Evolutionary conservation across 805 yeast species (phyloP), one percentile per base, ranked within the genome.

Genomic region (Millerozyma miso): DNA sequence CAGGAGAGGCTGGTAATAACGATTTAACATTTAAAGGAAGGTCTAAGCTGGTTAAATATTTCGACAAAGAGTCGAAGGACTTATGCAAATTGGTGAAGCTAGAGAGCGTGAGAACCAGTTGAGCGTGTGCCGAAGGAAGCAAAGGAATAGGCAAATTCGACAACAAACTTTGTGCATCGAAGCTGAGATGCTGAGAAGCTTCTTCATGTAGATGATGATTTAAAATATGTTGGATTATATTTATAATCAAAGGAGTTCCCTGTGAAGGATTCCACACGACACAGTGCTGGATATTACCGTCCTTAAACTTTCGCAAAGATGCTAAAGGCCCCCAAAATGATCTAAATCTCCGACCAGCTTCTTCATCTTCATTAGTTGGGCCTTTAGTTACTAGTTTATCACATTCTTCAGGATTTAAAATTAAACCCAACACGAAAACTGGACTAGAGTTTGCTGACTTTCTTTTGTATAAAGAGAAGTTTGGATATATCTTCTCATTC

Each of bases 281-380:
- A 60, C 96, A 86, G 63, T 93, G 95, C 48, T 80, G 83, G 46
- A 93, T 89, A 3, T 84, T 73, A 32, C 97, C 97, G 63, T 93
- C 96, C 57, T 87, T 89, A 69, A 91, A 93, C 59, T 93, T 80
- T 70, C 99, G 80, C 43, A 93, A 71, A 12, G 93, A 87, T 0
- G 95, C 81, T 50, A 79, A 83, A 7, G 76, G 57, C 8, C 97
- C 97, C 99, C 99, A 93, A 58, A 93, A 90, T 4, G 78, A 67
- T 51, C 85, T 79, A 68, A 93, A 93, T 42, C 75, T 72, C 4
- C 76, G 67, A 13, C 74, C 80, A 34, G 68, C 67, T 26, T 79
- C 85, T 33, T 77, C 73, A 33, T 77, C 77, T 12, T 70, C 71
- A 49, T 82, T 80, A 32, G 71, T 65, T 7, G 98, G 97, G 1